Conservation (phyloP, 2,329 filamentous ascomycete species). For the Dothiorella sarmentorum region DNA sequence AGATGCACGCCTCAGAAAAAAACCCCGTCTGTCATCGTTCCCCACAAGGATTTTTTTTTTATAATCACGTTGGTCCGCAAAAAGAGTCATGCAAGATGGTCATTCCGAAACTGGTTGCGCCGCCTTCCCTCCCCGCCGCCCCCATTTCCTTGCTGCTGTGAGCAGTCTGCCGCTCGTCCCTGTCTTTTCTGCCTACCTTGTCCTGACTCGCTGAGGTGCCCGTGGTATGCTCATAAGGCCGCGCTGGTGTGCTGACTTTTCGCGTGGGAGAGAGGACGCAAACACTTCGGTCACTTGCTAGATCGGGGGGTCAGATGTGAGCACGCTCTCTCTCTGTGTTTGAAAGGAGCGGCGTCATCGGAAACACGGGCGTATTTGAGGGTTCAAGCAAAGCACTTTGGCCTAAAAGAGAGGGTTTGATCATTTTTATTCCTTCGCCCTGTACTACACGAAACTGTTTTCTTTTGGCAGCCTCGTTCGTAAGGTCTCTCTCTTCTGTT, state of each 20-base stretch:
- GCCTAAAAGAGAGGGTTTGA: background rate
- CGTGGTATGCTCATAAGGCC: constrained; percentile 9
- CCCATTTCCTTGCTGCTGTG: background rate
- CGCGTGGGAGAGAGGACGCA: background rate
- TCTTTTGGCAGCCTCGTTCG: background rate
- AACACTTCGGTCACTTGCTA: background rate
- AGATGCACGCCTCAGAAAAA: constrained; percentile 13
- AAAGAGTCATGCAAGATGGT: constrained; percentile 7
- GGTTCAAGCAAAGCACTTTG: background rate
- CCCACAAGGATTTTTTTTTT: too few relatives aligned
- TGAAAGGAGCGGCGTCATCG: background rate
- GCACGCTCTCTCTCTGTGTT: background rate
- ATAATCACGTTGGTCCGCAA: background rate
- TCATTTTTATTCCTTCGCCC: too few relatives aligned
- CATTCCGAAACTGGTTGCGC: constrained; percentile 13
- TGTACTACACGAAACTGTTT: background rate
- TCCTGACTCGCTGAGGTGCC: background rate
- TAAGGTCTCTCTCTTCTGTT: constrained; percentile 5
- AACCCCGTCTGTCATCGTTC: constrained; percentile 10
- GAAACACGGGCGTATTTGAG: background rate
- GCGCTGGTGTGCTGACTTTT: constrained; percentile 2
- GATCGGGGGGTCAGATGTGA: constrained; percentile 6
- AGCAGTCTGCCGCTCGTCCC: background rate
- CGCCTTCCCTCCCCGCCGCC: too few relatives aligned
- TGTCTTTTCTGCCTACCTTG: background rate